A percentile compares a stretch with the other conserved stretches of the same genome.
Conservation (phyloP, 768 basidiomycete species). For the Amanita brunnescens region DNA sequence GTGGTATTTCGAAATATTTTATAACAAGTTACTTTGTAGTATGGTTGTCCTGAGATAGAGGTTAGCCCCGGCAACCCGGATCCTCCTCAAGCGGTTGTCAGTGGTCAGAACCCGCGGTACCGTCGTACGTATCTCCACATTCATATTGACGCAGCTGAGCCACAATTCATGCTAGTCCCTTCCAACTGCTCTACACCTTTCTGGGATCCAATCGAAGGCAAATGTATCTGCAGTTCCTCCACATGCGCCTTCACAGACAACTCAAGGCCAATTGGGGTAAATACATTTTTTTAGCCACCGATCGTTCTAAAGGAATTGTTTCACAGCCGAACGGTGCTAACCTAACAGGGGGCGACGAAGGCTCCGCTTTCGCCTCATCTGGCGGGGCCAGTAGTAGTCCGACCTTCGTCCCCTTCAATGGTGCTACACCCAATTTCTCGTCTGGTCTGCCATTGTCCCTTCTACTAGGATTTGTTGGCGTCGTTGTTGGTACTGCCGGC, state of each 20-base stretch:
- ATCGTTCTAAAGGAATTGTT: conserved; percentile 3
- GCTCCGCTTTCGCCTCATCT: conserved; percentile 21
- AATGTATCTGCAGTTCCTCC: conserved; percentile 50
- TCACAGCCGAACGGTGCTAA: conserved; percentile 59
- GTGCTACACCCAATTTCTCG: conserved; percentile 20
- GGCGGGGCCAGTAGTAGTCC: conserved; percentile 13
- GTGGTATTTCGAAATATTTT: background rate
- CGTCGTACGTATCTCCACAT: conserved; percentile 36
- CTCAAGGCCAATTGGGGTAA: conserved; percentile 56
- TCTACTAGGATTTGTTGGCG: conserved; percentile 27
- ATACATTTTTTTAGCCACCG: conserved; percentile 15
- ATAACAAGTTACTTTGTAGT: conserved; percentile 29
- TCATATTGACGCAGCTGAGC: background rate
- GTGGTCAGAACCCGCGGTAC: conserved; percentile 38
- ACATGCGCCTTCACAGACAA: conserved; percentile 57
- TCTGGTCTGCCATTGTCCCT: conserved; percentile 26
- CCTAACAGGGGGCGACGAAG: conserved; percentile 52
- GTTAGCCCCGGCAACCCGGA: conserved; percentile 57
- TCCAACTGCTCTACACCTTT: conserved; percentile 69
- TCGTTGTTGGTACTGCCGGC: conserved; percentile 25
- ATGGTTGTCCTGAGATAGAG: conserved; percentile 54
- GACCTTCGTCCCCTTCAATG: conserved; percentile 45
- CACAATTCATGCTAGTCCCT: conserved; percentile 35
- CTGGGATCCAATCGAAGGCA: conserved; percentile 68
- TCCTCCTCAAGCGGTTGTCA: conserved; percentile 46